These are phyloP conservation scores for Scenedesmus sp. DNA, from an alignment of 163 green algal genomes.

Conservation along the genomic window DNA sequence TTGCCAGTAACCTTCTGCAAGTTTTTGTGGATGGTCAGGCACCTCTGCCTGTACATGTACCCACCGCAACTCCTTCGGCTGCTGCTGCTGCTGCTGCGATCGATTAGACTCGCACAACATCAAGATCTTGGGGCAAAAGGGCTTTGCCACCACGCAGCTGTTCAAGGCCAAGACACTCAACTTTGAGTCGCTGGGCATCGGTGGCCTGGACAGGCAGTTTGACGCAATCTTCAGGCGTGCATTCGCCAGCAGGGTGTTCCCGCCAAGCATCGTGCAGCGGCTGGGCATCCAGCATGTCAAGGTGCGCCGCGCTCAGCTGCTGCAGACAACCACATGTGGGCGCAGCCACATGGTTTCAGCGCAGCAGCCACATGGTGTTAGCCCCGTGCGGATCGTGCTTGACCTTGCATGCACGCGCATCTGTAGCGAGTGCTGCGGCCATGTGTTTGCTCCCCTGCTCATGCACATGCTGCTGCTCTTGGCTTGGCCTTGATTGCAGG, in stretches of 20 bases:
- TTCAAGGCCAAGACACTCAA: conserved; percentile 97
- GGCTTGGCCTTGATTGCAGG: too few species aligned
- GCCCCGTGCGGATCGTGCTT: too few species aligned
- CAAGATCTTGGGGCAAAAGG: conserved; percentile 82
- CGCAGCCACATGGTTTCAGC: background rate
- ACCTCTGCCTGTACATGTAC: too few species aligned
- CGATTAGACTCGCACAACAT: conserved; percentile 65
- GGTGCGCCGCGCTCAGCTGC: conserved; percentile 48
- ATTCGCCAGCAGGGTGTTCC: conserved; percentile 97
- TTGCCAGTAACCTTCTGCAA: too few species aligned
- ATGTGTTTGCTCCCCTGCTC: too few species aligned
- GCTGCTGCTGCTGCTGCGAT: conserved; percentile 64
- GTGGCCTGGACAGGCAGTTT: conserved; percentile 97
- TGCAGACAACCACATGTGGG: background rate
- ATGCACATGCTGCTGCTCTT: background rate
- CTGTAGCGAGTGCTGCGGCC: too few species aligned
- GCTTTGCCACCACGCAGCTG: conserved; percentile 82
- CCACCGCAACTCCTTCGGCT: conserved; percentile 28
- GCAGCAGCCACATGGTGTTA: too few species aligned
- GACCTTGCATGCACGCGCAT: background rate
- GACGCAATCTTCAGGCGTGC: conserved; percentile 98
- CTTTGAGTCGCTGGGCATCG: conserved; percentile 98
- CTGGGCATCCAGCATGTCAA: conserved; percentile 98
- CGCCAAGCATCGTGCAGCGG: conserved; percentile 88
- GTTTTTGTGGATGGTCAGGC: too few species aligned